Evolutionary conservation across 352 stramenopile genomes (phyloP).

Genomic region (Peronospora farinosa): DNA sequence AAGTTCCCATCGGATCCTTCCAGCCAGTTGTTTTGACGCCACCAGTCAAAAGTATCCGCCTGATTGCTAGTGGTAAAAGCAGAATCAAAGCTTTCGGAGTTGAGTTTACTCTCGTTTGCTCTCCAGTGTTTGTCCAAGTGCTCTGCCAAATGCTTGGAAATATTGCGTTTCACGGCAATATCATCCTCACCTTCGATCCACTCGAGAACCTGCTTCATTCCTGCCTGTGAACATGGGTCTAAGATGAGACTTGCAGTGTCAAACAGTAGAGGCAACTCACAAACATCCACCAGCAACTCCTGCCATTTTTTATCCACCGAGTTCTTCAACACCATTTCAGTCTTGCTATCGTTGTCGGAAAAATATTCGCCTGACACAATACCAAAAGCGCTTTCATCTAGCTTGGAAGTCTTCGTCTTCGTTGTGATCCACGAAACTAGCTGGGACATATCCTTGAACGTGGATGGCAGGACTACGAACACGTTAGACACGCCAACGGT

Average conservation of each 20-base stretch:
- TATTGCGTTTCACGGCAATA: constrained; percentile 20
- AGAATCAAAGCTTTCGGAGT: not conserved
- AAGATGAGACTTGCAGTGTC: constrained; percentile 16
- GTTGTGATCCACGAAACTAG: constrained; percentile 25
- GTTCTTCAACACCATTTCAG: not conserved
- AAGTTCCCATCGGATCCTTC: constrained; percentile 36
- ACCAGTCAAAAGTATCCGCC: constrained; percentile 17
- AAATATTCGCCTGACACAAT: constrained; percentile 24
- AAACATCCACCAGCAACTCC: constrained; percentile 38
- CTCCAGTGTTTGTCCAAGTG: constrained; percentile 44
- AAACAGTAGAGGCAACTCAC: constrained; percentile 35
- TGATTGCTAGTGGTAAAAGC: constrained; percentile 5
- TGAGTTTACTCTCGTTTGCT: not conserved
- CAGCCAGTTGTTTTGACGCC: constrained; percentile 34
- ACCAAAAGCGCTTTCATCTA: constrained; percentile 3
- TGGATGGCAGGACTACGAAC: constrained; percentile 31
- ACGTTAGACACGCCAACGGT: constrained; percentile 8
- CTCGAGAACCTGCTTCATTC: constrained; percentile 31
- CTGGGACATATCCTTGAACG: constrained; percentile 14
- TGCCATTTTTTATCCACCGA: constrained; percentile 23
- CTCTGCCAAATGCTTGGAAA: constrained; percentile 44
- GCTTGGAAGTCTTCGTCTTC: constrained; percentile 6
- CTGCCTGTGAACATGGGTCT: constrained; percentile 17
- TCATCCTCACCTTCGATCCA: constrained; percentile 46
- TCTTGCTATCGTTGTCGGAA: constrained; percentile 1